Evolutionary conservation across 2,329 filamentous ascomycete species (phyloP), one percentile per base, ranked within the genome.

Genomic region (Penicillium sp.): DNA sequence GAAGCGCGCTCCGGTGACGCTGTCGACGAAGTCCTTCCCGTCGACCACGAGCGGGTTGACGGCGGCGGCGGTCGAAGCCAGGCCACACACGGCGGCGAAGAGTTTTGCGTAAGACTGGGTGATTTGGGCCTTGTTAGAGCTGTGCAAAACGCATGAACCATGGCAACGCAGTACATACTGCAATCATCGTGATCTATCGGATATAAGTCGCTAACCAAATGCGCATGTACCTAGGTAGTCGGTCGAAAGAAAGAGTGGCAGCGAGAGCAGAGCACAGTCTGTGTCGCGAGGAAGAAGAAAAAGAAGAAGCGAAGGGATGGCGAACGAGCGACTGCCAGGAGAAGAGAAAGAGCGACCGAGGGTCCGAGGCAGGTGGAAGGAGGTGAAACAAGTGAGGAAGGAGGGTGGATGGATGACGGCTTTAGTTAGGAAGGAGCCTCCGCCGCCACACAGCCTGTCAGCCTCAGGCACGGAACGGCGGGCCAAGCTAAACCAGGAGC

Each of bases 1-100:
- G 69, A 86, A 81, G 48, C 84, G 80, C 62, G 83, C 78, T 56
- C 78, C 78, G 18, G 81, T 83, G 54, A 79, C 74, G 35, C 77
- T 77, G 68, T 85, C 81, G 63, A 87, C 77, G 69, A 87, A 86
- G 67, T 86, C 80, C 68, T 82, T 80, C 58, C 83, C 82, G 55
- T 79, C 68, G 52, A 86, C 79, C 57, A 79, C 77, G 56, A 86
- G 74, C 6, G 83, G 78, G 55, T 80, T 79, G 46, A 85, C 79
- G 26, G 83, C 82, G 20, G 73, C 66, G 40, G 75, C 77, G 62
- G 79, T 70, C 63, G 75, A 70, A 42, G 77, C 69, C 55, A 78
- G 69, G 54, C 71, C 73, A 64, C 68, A 73, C 52, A 73, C 66
- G 28, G 74, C 71, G 60, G 73, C 67, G 56, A 78, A 63, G 47